These are phyloP conservation scores for Camelina sativa DNA, from an alignment of 345 rosid genomes.

Conservation along the genomic window DNA sequence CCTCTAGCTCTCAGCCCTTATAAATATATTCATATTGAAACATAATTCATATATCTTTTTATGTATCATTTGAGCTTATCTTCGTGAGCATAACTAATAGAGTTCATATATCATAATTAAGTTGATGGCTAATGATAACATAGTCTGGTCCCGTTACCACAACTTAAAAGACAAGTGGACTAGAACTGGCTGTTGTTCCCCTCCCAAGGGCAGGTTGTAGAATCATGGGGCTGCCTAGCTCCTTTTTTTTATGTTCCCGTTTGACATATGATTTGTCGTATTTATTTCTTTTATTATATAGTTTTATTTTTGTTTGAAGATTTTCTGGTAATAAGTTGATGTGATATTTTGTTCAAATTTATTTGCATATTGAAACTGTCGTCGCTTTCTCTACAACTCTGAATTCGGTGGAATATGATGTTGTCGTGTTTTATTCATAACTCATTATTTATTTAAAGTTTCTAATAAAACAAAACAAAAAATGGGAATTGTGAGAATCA, in stretches of 20 bases:
- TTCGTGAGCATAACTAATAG: slow-evolving; percentile 1
- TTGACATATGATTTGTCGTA: neutral
- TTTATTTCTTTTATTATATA: neutral
- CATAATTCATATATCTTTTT: no score
- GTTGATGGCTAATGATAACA: slow-evolving; percentile 24
- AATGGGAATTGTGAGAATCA: neutral
- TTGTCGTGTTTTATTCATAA: neutral
- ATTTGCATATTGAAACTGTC: neutral
- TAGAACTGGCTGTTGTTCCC: neutral
- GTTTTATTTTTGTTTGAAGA: neutral
- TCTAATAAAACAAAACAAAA: neutral
- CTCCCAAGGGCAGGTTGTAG: neutral
- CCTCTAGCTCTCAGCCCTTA: no score
- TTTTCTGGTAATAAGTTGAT: no score
- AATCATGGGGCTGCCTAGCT: slow-evolving; percentile 8
- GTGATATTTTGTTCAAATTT: neutral
- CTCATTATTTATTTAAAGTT: neutral
- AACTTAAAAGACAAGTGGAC: slow-evolving; percentile 27
- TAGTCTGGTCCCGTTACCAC: slow-evolving; percentile 33
- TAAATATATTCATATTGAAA: no score
- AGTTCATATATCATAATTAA: neutral
- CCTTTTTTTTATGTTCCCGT: neutral
- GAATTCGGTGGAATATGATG: slow-evolving; percentile 6
- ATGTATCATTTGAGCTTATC: slow-evolving; percentile 9
- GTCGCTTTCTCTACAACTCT: slow-evolving; percentile 4